Base-by-base conservation (phyloP, 2,329 filamentous ascomycete species). In the Fusarium pseudograminearum region DNA sequence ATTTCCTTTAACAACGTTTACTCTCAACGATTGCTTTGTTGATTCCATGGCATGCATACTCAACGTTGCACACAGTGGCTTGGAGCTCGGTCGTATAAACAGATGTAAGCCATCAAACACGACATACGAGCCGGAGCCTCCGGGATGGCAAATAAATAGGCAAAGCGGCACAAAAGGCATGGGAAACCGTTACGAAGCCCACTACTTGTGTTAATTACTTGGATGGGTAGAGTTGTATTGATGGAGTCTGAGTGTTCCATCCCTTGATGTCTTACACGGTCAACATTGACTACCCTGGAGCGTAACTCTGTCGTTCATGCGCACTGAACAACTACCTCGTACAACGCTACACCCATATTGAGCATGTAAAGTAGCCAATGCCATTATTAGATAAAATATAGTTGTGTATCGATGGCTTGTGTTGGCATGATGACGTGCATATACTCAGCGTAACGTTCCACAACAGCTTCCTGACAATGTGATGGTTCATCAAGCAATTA, bases 391-490 rank as follows among this genome's bases (percentile, higher is more conserved):
- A 38, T 16, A 16, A 36, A n/a, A 12, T 28, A 4, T 51, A 7
- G 45, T n/a, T 42, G 51, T 53, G 15, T 22, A 42, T 57, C 20
- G n/a, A 24, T 46, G 62, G 24, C n/a, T 40, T 48, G 40, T 24
- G 15, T 11, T 38, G 24, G 16, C 44, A 28, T 52, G 10, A 53
- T 48, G 62, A 52, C 47, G 30, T 67, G 42, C 36, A 53, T 59
- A 24, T 45, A 10, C 6, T 50, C 16, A 26, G 24, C n/a, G 51
- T 24, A 42, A 67, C 57, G 47, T 61, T 45, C 18, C 61, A 61
- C 46, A 20, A 12, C 54, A 33, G 26, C 33, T n/a, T 30, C 8
- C 47, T 16, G 11, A 30, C 26, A 26, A 26, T 30, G 18, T 36
- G 16, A 42, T 16, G 20, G 16, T n/a, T 20, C 22, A 36, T 36